These are phyloP conservation scores for Xerocomus potaroensis DNA, from an alignment of 768 basidiomycete genomes.

Conservation along the genomic window DNA sequence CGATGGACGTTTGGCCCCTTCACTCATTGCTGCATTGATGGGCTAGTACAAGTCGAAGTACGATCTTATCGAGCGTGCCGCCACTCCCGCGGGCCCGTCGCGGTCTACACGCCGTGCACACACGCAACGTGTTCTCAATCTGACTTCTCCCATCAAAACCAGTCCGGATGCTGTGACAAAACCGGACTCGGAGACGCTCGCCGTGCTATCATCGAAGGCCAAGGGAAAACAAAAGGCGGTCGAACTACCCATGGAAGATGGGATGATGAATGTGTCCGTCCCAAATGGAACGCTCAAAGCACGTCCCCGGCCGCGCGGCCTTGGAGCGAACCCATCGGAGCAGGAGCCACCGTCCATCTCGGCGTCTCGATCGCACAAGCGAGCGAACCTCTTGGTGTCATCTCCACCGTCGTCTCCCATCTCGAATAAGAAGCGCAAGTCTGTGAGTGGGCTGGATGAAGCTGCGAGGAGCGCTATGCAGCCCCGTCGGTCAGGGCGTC, in stretches of 20 bases:
- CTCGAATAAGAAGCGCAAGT: conserved; percentile 27
- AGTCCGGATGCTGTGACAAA: conserved; percentile 7
- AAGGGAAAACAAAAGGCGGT: conserved; percentile 32
- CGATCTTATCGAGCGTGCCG: conserved; percentile 53
- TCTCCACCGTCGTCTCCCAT: conserved; percentile 21
- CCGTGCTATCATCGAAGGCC: conserved; percentile 23
- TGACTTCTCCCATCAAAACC: conserved; percentile 27
- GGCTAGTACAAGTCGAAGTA: conserved; percentile 56
- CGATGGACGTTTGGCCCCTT: neutral
- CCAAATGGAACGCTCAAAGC: conserved; percentile 10
- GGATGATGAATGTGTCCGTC: conserved; percentile 6
- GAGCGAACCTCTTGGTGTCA: conserved; percentile 18
- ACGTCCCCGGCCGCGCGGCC: conserved; percentile 8
- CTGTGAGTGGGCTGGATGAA: conserved; percentile 4
- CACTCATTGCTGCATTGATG: neutral
- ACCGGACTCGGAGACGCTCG: conserved; percentile 3
- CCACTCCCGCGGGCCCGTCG: conserved; percentile 41
- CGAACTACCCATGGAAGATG: conserved; percentile 11
- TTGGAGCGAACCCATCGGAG: conserved; percentile 2
- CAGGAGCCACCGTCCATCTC: conserved; percentile 6
- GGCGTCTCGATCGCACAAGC: conserved; percentile 21
- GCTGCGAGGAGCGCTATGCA: neutral
- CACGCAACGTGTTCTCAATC: conserved; percentile 48
- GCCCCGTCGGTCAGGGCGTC: conserved; percentile 19
- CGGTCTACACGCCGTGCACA: conserved; percentile 60